Percentiles rank a stretch among this genome's conserved stretches.
phyloP scores from a whole-genome alignment of 2,329 filamentous ascomycete species.

The Lasiodiplodia sp. region DNA sequence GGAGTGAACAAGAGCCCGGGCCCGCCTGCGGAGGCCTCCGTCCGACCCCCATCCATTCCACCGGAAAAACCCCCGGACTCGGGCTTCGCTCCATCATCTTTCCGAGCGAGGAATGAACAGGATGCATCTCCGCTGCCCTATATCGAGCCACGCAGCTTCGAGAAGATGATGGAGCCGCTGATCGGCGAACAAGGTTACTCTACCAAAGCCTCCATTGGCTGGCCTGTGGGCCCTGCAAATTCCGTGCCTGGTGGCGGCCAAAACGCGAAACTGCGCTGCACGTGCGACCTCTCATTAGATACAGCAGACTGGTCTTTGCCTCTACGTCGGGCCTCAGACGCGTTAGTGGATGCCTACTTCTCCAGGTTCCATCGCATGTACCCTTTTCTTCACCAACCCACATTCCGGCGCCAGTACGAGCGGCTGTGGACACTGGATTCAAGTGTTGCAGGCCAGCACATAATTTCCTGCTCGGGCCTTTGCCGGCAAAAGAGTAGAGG shows the following conservation, averaged over 20 bases:
- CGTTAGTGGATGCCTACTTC: background rate
- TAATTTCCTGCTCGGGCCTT: background rate
- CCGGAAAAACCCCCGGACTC: background rate
- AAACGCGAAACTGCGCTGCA: background rate
- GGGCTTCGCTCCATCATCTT: background rate
- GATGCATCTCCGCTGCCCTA: background rate
- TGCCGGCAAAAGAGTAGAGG: background rate
- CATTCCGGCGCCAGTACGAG: background rate
- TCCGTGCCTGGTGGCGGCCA: background rate
- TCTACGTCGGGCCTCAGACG: background rate
- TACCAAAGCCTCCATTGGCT: background rate
- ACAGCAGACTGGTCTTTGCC: background rate
- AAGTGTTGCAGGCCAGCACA: background rate
- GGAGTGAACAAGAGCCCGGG: background rate
- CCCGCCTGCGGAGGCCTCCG: background rate
- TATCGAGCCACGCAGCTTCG: background rate
- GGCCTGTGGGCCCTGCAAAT: too few relatives aligned
- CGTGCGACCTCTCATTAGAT: background rate
- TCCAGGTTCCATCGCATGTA: background rate
- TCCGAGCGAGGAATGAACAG: background rate
- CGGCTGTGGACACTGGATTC: background rate
- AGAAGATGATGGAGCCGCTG: background rate
- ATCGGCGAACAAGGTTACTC: background rate
- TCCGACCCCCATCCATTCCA: background rate
- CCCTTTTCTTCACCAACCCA: background rate